Evolutionary conservation across 306 rosid species (phyloP).

Genomic region (Mimosa pudica): DNA sequence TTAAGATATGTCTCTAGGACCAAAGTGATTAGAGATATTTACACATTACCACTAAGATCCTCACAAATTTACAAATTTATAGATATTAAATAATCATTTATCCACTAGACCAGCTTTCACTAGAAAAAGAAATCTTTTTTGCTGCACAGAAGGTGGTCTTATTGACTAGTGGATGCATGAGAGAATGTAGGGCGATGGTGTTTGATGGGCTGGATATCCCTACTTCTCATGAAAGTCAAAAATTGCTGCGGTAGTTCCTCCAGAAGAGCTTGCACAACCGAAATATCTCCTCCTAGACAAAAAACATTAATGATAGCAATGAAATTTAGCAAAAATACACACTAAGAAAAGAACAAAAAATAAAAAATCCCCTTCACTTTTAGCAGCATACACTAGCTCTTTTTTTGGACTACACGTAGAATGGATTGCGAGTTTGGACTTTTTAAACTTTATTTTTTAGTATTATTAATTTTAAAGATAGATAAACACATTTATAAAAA

Average conservation of each 20-base stretch:
- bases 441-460: background rate
- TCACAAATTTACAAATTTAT: too few relatives aligned
- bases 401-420: too few relatives aligned
- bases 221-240: slow-evolving; percentile 63
- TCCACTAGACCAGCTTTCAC: too few relatives aligned
- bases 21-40: too few relatives aligned
- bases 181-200: slow-evolving; percentile 37
- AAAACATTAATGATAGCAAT: background rate
- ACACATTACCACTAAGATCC: too few relatives aligned
- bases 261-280: slow-evolving; percentile 70
- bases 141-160: background rate
- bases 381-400: background rate
- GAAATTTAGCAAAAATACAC: background rate
- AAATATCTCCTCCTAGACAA: slow-evolving; percentile 54
- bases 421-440: background rate
- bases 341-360: background rate
- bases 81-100: too few relatives aligned
- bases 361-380: background rate
- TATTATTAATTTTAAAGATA: background rate
- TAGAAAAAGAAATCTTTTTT: background rate
- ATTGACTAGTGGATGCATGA: slow-evolving; percentile 17
- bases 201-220: slow-evolving; percentile 64
- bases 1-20: too few relatives aligned
- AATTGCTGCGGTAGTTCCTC: slow-evolving; percentile 88
- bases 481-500: background rate